Conservation (phyloP, 2,329 filamentous ascomycete species). For the Thermoascus crustaceus region DNA sequence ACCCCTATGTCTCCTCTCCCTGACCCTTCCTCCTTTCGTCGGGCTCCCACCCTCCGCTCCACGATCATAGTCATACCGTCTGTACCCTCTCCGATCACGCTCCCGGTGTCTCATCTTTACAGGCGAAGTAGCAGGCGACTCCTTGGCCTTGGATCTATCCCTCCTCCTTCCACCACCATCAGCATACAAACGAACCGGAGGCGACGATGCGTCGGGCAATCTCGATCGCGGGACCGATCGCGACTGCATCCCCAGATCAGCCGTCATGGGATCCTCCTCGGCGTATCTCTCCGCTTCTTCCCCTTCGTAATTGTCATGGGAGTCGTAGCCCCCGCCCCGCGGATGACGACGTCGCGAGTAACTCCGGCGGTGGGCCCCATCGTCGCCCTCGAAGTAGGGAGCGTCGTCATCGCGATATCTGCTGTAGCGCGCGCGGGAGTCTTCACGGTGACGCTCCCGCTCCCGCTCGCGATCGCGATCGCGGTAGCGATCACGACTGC, state of each 20-base stretch:
- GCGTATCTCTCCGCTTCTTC: constrained; percentile 13
- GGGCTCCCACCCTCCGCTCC: constrained; percentile 24
- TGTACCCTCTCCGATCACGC: constrained; percentile 26
- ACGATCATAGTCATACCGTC: constrained; percentile 18
- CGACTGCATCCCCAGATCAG: constrained; percentile 17
- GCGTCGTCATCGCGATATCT: neutral
- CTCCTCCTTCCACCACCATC: constrained; percentile 12
- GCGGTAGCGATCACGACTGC: constrained; percentile 25
- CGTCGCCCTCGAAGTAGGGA: constrained; percentile 3
- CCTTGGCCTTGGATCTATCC: constrained; percentile 24
- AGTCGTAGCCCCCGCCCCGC: constrained; percentile 16
- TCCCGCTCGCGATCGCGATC: constrained; percentile 15
- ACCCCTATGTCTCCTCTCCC: constrained; percentile 14
- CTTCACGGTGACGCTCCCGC: constrained; percentile 7
- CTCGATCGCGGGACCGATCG: constrained; percentile 19
- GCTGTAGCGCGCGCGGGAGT: constrained; percentile 12
- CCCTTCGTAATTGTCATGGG: constrained; percentile 10
- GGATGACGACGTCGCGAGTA: constrained; percentile 6
- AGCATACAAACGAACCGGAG: constrained; percentile 6
- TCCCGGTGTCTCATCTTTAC: constrained; percentile 25
- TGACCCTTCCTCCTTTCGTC: constrained; percentile 6
- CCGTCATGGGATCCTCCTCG: constrained; percentile 11
- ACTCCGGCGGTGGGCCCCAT: constrained; percentile 8
- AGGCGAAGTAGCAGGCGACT: constrained; percentile 30
- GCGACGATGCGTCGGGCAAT: constrained; percentile 17